Conservation (phyloP, 164 flowering plant species). For the Vitis rotundifolia region DNA sequence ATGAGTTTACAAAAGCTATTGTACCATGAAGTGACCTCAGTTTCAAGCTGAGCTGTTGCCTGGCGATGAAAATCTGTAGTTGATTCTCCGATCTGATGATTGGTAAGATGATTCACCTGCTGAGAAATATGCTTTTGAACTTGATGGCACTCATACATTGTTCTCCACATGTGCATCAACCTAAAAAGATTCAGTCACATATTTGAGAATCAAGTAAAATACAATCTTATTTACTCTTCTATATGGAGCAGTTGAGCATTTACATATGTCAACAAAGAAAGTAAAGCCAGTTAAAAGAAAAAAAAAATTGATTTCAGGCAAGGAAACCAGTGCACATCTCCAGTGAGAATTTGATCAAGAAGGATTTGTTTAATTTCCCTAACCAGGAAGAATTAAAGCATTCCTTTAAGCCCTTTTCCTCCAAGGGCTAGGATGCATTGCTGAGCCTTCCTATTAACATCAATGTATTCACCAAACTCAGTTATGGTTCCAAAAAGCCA, state of each 20-base stretch:
- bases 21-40: constrained; percentile 67
- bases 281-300: no score
- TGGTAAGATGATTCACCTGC: constrained; percentile 51
- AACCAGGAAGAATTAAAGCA: no score
- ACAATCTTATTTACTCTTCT: background rate
- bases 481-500: no score
- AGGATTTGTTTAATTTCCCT: no score
- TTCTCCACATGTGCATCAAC: constrained; percentile 76
- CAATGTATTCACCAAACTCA: no score
- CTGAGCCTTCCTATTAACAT: no score
- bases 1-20: constrained; percentile 59
- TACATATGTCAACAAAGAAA: background rate
- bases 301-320: no score
- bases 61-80: constrained; percentile 61
- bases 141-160: constrained; percentile 77
- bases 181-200: constrained; percentile 29
- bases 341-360: no score
- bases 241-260: background rate
- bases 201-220: background rate
- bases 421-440: no score
- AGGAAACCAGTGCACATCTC: no score
- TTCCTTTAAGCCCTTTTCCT: no score
- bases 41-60: constrained; percentile 69
- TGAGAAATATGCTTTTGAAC: constrained; percentile 67
- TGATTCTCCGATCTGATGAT: constrained; percentile 50